Evolutionary conservation across 345 rosid species (phyloP).

Genomic region (Corchorus capsularis): DNA sequence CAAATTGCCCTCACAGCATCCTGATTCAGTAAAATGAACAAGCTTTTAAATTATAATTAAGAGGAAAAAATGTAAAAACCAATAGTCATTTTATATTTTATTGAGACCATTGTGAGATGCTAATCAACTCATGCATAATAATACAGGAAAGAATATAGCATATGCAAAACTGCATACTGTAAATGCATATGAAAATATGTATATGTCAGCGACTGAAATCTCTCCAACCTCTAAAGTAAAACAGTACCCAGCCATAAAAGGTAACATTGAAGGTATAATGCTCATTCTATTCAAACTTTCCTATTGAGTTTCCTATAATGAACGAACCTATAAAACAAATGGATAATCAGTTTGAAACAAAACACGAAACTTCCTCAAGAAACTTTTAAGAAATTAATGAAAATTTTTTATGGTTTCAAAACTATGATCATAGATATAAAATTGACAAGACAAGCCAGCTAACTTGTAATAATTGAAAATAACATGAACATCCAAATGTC

Average conservation of each 20-base stretch:
- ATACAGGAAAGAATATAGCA: background rate
- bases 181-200: background rate
- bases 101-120: background rate
- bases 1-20: slow-evolving; percentile 86
- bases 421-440: background rate
- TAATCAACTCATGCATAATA: slow-evolving; percentile 4
- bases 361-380: background rate
- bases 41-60: slow-evolving; percentile 13
- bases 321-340: background rate
- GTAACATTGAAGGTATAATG: background rate
- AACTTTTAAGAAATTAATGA: background rate
- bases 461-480: background rate
- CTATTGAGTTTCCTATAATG: slow-evolving; percentile 8
- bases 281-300: slow-evolving; percentile 10
- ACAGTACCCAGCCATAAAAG: background rate
- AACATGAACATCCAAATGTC: background rate
- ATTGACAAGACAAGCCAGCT: background rate
- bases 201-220: background rate
- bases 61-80: slow-evolving; percentile 24
- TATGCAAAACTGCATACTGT: slow-evolving; percentile 1
- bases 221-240: background rate
- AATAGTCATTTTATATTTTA: background rate
- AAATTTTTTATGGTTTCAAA: background rate
- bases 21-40: slow-evolving; percentile 45
- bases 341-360: background rate